These are phyloP conservation scores for Cucumis melo DNA, from an alignment of 306 rosid genomes.

Conservation along the genomic window DNA sequence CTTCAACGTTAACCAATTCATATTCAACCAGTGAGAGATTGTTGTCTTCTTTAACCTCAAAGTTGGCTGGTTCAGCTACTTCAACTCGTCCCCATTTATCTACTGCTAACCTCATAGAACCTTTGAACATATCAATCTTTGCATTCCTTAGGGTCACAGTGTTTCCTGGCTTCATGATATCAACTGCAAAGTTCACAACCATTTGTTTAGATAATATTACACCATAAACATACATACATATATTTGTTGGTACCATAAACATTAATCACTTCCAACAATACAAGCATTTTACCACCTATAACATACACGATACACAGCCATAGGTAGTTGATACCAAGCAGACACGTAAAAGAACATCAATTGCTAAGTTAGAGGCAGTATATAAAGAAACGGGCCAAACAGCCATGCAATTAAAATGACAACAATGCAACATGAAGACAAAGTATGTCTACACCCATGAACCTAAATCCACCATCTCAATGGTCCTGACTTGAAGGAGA, in stretches of 20 bases:
- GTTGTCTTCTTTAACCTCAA: constrained; percentile 69
- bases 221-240: background rate
- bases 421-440: background rate
- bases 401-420: background rate
- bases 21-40: constrained; percentile 81
- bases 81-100: constrained; percentile 89
- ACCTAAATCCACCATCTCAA: background rate
- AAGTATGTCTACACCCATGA: background rate
- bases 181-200: constrained; percentile 35
- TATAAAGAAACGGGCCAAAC: background rate
- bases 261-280: background rate
- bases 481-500: background rate
- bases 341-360: background rate
- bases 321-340: background rate
- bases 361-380: background rate
- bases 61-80: constrained; percentile 47
- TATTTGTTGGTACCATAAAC: too few relatives aligned
- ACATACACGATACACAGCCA: too few relatives aligned
- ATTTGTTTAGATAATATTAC: background rate
- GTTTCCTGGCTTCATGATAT: constrained; percentile 42
- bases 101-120: constrained; percentile 84
- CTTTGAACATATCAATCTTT: constrained; percentile 91
- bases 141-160: constrained; percentile 67
- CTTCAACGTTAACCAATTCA: constrained; percentile 64
- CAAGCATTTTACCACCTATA: background rate